Evolutionary conservation across 345 rosid genomes (phyloP).

Genomic region (Durio zibethinus): DNA sequence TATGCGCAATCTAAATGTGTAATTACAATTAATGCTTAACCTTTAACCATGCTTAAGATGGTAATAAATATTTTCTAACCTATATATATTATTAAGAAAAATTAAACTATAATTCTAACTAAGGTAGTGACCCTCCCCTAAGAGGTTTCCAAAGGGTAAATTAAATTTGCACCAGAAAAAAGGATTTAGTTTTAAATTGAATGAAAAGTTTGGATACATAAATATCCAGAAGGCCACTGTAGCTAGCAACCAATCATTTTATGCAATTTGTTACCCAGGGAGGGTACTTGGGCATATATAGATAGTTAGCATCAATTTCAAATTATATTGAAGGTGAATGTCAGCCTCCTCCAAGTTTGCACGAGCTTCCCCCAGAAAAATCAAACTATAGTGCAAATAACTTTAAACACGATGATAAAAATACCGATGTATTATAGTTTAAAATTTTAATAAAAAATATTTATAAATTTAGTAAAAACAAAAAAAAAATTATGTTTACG

Average conservation of each 20-base stretch:
- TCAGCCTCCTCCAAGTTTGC: background rate
- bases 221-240: background rate
- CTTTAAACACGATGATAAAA: no score
- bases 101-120: background rate
- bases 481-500: no score
- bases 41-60: background rate
- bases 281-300: background rate
- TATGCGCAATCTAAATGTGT: background rate
- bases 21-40: background rate
- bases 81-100: background rate
- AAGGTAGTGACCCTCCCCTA: background rate
- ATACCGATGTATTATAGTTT: no score
- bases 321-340: background rate
- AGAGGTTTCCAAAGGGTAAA: no score
- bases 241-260: background rate
- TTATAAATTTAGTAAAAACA: no score
- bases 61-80: no score
- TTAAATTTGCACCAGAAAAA: no score
- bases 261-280: background rate
- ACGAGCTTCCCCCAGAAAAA: no score
- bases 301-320: background rate
- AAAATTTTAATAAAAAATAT: no score
- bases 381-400: no score
- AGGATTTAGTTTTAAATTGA: background rate
- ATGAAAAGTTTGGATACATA: background rate